Conservation (phyloP, 2,329 filamentous ascomycete species). For the Aotearoamyces nothofagi region DNA sequence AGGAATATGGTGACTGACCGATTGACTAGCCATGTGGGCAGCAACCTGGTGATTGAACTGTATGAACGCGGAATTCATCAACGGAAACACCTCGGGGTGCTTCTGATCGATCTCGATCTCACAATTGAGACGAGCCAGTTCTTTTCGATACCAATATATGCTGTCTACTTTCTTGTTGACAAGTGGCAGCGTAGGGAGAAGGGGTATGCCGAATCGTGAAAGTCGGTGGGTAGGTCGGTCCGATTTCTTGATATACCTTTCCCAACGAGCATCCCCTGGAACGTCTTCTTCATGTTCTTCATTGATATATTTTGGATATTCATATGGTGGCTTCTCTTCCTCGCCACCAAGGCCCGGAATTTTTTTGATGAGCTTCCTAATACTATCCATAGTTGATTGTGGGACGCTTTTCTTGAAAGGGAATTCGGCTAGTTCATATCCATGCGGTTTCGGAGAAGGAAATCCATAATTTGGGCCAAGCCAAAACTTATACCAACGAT, state of each 20-base stretch:
- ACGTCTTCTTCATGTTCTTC: slow-evolving; percentile 44
- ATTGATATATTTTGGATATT: slow-evolving; percentile 50
- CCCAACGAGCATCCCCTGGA: slow-evolving; percentile 58
- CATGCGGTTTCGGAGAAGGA: slow-evolving; percentile 2
- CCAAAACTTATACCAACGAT: slow-evolving; percentile 3
- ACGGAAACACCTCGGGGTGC: slow-evolving; percentile 68
- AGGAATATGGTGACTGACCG: slow-evolving; percentile 77
- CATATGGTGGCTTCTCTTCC: slow-evolving; percentile 17
- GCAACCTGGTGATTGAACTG: slow-evolving; percentile 98
- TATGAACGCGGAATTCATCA: slow-evolving; percentile 95
- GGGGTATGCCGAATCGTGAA: slow-evolving; percentile 36
- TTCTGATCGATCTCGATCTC: slow-evolving; percentile 88
- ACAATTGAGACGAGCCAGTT: slow-evolving; percentile 74
- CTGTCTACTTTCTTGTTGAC: slow-evolving; percentile 86
- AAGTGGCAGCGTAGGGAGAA: slow-evolving; percentile 28
- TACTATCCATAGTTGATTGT: neutral
- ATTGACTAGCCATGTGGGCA: slow-evolving; percentile 95
- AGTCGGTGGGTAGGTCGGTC: slow-evolving; percentile 77
- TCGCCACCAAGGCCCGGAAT: slow-evolving; percentile 3
- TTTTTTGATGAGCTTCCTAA: neutral
- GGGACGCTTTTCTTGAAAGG: neutral
- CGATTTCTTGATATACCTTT: slow-evolving; percentile 64
- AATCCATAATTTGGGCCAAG: slow-evolving; percentile 1
- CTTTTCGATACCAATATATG: slow-evolving; percentile 78
- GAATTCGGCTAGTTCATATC: neutral